A percentile compares a stretch with the other conserved stretches of the same genome.
Conservation (phyloP, 352 stramenopile species). For the Pythium volutum region DNA sequence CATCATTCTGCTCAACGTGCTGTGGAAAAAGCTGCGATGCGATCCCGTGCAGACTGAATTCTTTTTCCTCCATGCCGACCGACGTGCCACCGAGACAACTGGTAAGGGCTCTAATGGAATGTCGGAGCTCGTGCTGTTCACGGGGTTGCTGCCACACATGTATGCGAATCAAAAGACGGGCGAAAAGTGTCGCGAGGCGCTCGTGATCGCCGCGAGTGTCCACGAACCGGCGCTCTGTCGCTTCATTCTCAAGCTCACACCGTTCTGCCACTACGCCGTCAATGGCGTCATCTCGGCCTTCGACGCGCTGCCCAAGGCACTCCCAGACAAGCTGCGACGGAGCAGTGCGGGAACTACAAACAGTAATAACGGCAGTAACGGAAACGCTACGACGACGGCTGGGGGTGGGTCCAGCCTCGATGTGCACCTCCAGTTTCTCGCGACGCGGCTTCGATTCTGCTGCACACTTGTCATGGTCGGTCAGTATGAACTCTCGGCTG, state of each 20-base stretch:
- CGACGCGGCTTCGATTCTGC: slow-evolving; percentile 76
- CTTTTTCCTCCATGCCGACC: slow-evolving; percentile 77
- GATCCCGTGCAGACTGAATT: slow-evolving; percentile 87
- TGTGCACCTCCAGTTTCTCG: slow-evolving; percentile 46
- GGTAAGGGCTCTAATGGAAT: slow-evolving; percentile 35
- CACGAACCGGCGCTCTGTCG: slow-evolving; percentile 74
- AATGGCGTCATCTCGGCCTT: slow-evolving; percentile 83
- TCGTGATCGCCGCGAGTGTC: slow-evolving; percentile 75
- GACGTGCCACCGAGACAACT: neutral
- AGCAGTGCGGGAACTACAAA: neutral
- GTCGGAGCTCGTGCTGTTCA: slow-evolving; percentile 82
- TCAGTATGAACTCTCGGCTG: slow-evolving; percentile 59
- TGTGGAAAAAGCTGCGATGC: slow-evolving; percentile 84
- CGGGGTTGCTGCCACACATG: slow-evolving; percentile 80
- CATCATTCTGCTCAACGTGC: slow-evolving; percentile 72
- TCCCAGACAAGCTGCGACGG: slow-evolving; percentile 31
- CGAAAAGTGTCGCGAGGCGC: slow-evolving; percentile 79
- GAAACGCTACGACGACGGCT: slow-evolving; percentile 29
- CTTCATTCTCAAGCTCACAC: slow-evolving; percentile 83
- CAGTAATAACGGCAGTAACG: neutral
- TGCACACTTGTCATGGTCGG: slow-evolving; percentile 82
- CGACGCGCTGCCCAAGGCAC: slow-evolving; percentile 69
- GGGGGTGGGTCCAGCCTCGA: slow-evolving; percentile 15
- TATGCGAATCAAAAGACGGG: slow-evolving; percentile 75
- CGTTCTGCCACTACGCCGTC: slow-evolving; percentile 86